Conservation (phyloP, 306 rosid genomes). For the Citrullus mucosospermus region DNA sequence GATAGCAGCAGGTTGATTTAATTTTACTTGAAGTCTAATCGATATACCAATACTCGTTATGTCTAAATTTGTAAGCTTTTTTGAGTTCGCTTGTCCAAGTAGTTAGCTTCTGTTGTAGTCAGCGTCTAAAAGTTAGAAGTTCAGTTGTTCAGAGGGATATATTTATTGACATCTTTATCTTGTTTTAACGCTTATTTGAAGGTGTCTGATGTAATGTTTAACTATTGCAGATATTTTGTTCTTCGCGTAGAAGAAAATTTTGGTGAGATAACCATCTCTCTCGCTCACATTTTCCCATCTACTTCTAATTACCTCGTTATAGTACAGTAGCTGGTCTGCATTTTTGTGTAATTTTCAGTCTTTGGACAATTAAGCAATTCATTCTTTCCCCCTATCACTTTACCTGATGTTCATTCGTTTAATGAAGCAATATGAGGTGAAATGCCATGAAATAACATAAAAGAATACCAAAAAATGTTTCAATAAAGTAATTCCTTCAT, state of each 20-base stretch:
- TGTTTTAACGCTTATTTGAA: background rate
- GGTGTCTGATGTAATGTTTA: background rate
- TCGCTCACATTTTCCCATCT: slow-evolving; percentile 9
- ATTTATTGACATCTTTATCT: background rate
- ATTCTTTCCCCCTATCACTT: background rate
- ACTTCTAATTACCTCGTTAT: background rate
- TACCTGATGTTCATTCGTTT: background rate
- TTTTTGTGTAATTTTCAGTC: background rate
- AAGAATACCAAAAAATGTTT: background rate
- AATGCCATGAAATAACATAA: background rate
- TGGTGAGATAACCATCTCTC: slow-evolving; percentile 35
- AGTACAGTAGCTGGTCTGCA: background rate
- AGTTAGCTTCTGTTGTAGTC: background rate
- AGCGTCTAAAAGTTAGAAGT: background rate
- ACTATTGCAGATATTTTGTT: slow-evolving; percentile 79
- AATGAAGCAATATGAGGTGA: background rate
- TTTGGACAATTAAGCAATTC: background rate
- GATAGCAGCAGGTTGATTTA: slow-evolving; percentile 93
- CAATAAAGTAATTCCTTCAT: background rate
- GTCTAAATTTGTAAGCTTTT: background rate
- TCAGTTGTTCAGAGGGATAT: background rate
- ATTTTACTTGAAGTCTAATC: background rate
- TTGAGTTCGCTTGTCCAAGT: background rate
- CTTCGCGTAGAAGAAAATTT: slow-evolving; percentile 94
- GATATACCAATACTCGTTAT: background rate